Conservation (phyloP, 495 filamentous ascomycete genomes). For the Daldinia vernicosa region DNA sequence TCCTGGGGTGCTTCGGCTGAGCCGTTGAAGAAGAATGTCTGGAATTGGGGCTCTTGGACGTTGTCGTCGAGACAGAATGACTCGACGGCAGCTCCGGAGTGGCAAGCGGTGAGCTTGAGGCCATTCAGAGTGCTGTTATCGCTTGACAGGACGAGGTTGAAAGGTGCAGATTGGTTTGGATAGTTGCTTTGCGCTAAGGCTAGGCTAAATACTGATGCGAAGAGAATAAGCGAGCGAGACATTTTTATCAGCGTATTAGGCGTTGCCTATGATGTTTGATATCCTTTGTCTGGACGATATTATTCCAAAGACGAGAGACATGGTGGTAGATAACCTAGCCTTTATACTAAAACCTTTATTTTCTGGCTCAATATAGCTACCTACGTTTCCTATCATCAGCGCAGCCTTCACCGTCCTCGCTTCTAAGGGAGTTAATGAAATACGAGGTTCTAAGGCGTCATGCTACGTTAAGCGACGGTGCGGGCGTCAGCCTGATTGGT, state of each 20-base stretch:
- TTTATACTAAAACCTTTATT: background rate
- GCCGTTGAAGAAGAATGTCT: slow-evolving; percentile 39
- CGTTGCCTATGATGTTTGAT: background rate
- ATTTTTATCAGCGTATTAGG: slow-evolving; percentile 5
- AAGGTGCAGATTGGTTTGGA: slow-evolving; percentile 38
- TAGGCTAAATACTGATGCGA: slow-evolving; percentile 17
- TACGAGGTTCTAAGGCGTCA: slow-evolving; percentile 32
- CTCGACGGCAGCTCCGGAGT: slow-evolving; percentile 35
- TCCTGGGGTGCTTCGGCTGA: slow-evolving; percentile 15
- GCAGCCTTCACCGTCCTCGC: background rate
- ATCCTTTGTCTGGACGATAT: background rate
- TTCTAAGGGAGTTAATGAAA: slow-evolving; percentile 13
- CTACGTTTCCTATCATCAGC: background rate
- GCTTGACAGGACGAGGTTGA: slow-evolving; percentile 39
- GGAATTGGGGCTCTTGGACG: slow-evolving; percentile 10
- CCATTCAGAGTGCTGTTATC: slow-evolving; percentile 31
- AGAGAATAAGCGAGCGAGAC: slow-evolving; percentile 9
- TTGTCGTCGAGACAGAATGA: slow-evolving; percentile 24
- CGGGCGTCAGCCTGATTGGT: slow-evolving; percentile 36
- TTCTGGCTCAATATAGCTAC: background rate
- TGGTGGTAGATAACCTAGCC: background rate
- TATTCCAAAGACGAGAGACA: background rate
- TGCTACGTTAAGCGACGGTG: slow-evolving; percentile 24
- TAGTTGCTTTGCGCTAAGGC: slow-evolving; percentile 26
- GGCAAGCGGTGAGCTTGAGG: slow-evolving; percentile 31